phyloP scores from a whole-genome alignment of 2,329 filamentous ascomycete species.

The Pyricularia pennisetigena region DNA sequence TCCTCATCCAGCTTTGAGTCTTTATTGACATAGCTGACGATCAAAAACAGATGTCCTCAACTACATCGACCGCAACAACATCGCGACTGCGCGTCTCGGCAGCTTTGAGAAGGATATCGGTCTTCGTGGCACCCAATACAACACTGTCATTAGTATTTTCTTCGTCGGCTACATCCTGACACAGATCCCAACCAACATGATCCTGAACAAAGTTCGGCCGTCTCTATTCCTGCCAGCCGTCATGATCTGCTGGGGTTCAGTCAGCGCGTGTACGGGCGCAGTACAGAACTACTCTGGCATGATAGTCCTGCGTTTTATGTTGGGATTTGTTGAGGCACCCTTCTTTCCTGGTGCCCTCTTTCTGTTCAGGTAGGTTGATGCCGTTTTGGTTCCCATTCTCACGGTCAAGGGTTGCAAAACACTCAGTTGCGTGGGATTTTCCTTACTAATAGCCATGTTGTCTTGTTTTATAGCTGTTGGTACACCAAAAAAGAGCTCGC shows the following conservation, averaged over 20 bases:
- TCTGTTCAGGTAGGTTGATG: slow-evolving; percentile 26
- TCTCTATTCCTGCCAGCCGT: slow-evolving; percentile 54
- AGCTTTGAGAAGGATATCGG: slow-evolving; percentile 32
- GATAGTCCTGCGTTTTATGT: slow-evolving; percentile 49
- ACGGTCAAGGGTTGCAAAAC: background rate
- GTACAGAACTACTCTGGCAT: slow-evolving; percentile 40
- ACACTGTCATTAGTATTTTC: slow-evolving; percentile 37
- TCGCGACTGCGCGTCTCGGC: slow-evolving; percentile 27
- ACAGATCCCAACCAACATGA: slow-evolving; percentile 51
- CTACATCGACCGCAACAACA: slow-evolving; percentile 34
- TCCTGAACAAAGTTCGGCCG: slow-evolving; percentile 52
- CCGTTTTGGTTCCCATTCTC: background rate
- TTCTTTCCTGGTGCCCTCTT: slow-evolving; percentile 51
- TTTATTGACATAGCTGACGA: slow-evolving; percentile 21
- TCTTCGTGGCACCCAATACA: slow-evolving; percentile 27
- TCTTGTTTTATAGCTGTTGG: slow-evolving; percentile 35
- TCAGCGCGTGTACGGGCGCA: slow-evolving; percentile 53
- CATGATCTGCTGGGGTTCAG: slow-evolving; percentile 52
- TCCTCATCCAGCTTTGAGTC: background rate
- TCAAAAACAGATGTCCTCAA: slow-evolving; percentile 46
- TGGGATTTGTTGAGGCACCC: slow-evolving; percentile 43
- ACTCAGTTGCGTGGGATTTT: background rate
- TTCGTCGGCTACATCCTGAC: slow-evolving; percentile 39
- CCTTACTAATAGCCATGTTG: background rate
- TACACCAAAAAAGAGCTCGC: slow-evolving; percentile 51